Conservation (phyloP, 805 yeast species). For the Ogataea paradorogensis region DNA sequence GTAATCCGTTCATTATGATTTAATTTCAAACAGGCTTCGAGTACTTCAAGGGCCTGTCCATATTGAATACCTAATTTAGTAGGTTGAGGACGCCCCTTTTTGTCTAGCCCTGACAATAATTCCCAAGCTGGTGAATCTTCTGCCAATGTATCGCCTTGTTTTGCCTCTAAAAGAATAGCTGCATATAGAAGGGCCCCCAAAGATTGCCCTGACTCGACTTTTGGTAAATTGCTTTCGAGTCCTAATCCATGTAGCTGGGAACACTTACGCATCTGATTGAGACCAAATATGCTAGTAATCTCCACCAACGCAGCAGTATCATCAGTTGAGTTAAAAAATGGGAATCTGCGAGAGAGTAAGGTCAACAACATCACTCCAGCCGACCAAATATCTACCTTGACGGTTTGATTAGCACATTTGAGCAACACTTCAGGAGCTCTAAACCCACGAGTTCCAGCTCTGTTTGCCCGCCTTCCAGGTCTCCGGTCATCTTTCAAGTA, state of each 20-base stretch:
- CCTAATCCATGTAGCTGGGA: slow-evolving; percentile 88
- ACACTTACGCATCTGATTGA: slow-evolving; percentile 64
- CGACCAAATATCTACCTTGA: slow-evolving; percentile 87
- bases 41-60: slow-evolving; percentile 49
- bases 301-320: slow-evolving; percentile 91
- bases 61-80: slow-evolving; percentile 37
- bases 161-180: slow-evolving; percentile 43
- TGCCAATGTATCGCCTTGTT: slow-evolving; percentile 60
- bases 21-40: slow-evolving; percentile 55
- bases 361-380: slow-evolving; percentile 87
- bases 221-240: slow-evolving; percentile 62
- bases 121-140: slow-evolving; percentile 71
- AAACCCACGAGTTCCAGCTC: slow-evolving; percentile 96
- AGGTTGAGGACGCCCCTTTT: slow-evolving; percentile 37
- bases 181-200: slow-evolving; percentile 40
- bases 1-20: slow-evolving; percentile 55
- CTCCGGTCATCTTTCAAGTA: slow-evolving; percentile 85
- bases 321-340: slow-evolving; percentile 90
- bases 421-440: slow-evolving; percentile 91
- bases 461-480: slow-evolving; percentile 87
- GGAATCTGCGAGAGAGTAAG: slow-evolving; percentile 74
- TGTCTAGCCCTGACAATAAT: slow-evolving; percentile 49
- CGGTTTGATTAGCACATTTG: slow-evolving; percentile 79
- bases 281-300: slow-evolving; percentile 76
- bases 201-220: slow-evolving; percentile 44